Base-by-base conservation (phyloP, 768 basidiomycete species). In the Naganishia kalamii region DNA sequence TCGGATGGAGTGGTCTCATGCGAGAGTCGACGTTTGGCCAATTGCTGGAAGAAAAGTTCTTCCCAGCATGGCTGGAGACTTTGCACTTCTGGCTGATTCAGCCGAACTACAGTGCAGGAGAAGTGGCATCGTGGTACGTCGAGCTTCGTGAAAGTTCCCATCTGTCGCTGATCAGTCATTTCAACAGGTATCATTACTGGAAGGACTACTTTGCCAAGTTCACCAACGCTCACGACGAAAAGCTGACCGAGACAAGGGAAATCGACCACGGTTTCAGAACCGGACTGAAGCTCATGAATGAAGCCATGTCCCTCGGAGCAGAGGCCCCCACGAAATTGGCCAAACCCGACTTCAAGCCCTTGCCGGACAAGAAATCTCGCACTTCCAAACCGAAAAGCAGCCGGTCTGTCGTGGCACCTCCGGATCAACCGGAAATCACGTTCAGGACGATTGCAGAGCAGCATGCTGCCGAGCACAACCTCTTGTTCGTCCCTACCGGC, bases 361-460 rank as follows among this genome's bases (percentile, higher is more conserved):
- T 76, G 21, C 60, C 70, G 30, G 62, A 79, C 43, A 72, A 80
- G 4, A 68, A 67, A 51, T 73, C 78, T 5, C 1, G 82, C 21
- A 44, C 33, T 11, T 43, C 25, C 21, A 49, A 86, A 0, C 78
- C 84, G 8, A 47, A 60, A 21, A 83, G 85, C 30, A 7, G 4
- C 19, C 32, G 51, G 23, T 52, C 67, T 2, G 32, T 62, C 59
- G 50, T 67, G 10, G 40, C 60, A 4, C 41, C n/a, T 51, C 68
- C 65, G 8, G 52, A 47, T 15, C 60, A 65, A 7, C 40, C 66
- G 4, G 93, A 96, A 74, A 87, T 97, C 70, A 93, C 92, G 1
- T 98, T 98, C 84, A 84, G 88, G 19, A 84, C 88, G 5, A 88
- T 98, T 63, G 93, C 92, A 57, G 96, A 98, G 77, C 94, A 96